Base-by-base conservation (phyloP, 2,329 filamentous ascomycete species). In the Dendrostoma leiphaemia region DNA sequence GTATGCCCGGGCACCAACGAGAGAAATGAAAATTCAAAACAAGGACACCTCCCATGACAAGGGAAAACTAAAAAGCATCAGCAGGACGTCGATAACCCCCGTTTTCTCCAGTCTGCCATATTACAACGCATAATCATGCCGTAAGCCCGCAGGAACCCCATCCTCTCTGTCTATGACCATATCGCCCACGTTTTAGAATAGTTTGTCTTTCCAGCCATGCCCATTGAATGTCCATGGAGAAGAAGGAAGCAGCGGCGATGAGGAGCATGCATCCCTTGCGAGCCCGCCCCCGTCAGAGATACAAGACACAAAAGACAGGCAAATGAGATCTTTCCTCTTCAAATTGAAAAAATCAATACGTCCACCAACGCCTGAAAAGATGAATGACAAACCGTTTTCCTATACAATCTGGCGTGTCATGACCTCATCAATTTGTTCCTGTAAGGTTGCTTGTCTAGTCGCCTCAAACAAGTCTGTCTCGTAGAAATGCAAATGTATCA, bases 11-110 rank as follows among this genome's bases (percentile, higher is more conserved):
- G n/a, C n/a, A n/a, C n/a, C n/a, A n/a, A n/a, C 34, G 15, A 2
- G 34, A 31, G 24, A 21, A 31, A 29, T n/a, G 32, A 43, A 65
- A 67, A 65, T 59, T 61, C 65, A 57, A 65, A 65, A 60, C 61
- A 63, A 65, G 64, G 32, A 24, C 38, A 24, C 37, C 6, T 17
- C 17, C 21, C 21, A 64, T 60, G 62, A 62, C 61, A 46, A 61
- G 52, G 53, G 54, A 63, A 51, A 37, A 45, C 32, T 32, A 57
- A 48, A 44, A 51, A 31, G 51, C 48, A 48, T 37, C 53, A 38
- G 49, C 45, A 51, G 50, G 34, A 35, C 48, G 45, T 51, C 45
- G 48, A 51, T 54, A 45, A 47, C 32, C 45, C 44, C 53, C 45
- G 21, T 41, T 13, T 9, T 15, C 21, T 46, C 44, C 26, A 46